Base-by-base conservation (phyloP, 2,329 filamentous ascomycete genomes). In the Knufia petricola region DNA sequence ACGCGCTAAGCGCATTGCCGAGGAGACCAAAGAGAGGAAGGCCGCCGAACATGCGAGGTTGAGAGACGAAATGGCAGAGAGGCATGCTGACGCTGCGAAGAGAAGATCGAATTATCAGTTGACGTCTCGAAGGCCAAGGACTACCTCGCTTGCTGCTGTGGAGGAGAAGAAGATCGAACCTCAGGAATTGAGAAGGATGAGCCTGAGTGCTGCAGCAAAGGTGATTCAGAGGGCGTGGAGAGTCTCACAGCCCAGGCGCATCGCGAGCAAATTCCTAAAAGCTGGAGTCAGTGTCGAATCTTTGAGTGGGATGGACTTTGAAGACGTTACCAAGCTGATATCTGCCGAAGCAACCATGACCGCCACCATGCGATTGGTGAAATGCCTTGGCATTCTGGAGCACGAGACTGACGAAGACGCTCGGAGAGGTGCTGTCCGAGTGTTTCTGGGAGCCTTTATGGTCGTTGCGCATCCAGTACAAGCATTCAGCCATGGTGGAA, bases 1-100 rank as follows among this genome's bases (percentile, higher is more conserved):
- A 52, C 71, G 78, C 32, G 79, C 79, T 37, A 83, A 82, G 69
- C 77, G 79, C 63, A 75, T 81, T 46, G 79, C 79, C 7, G 79
- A 82, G 63, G 79, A 82, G 53, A 79, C 78, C 58, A 77, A 78
- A 59, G 78, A 81, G 62, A 71, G 74, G 56, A 79, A 79, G 62
- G 75, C 78, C 31, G 77, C 78, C 10, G 78, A 82, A 57, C 73
- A 81, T 62, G 69, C 72, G 46, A 71, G 76, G 44, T 69, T 77
- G 50, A 70, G 76, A 36, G 60, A 76, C 51, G 79, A 82, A 58
- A 79, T 82, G 75, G 75, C 78, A 37, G 78, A 82, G 66, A 78
- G 78, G 56, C 73, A 79, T 52, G 79, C 78, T 8, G 79, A 82
- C 52, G 78, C 77, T 2, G 78, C 82, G 59, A 76, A 71, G 59